These are phyloP conservation scores for Phaeotremella skinneri DNA, from an alignment of 768 basidiomycete genomes.

Conservation along the genomic window DNA sequence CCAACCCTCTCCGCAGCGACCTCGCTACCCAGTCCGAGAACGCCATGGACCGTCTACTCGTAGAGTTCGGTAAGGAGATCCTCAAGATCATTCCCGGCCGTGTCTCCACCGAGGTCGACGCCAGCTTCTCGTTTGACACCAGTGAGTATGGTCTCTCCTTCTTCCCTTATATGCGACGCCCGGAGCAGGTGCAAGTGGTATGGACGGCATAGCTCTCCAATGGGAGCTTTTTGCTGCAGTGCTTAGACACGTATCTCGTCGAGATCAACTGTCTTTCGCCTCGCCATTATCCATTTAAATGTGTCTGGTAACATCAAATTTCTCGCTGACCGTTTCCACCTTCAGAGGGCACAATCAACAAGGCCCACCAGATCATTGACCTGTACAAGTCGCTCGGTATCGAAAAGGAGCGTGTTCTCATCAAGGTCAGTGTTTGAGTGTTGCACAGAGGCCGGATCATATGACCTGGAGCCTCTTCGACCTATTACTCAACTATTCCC, in stretches of 20 bases:
- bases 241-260: too few relatives aligned
- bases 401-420: conserved; percentile 87
- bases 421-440: conserved; percentile 60
- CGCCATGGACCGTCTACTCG: conserved; percentile 87
- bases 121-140: conserved; percentile 94
- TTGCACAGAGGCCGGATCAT: not conserved
- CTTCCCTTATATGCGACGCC: not conserved
- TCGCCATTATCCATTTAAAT: too few relatives aligned
- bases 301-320: too few relatives aligned
- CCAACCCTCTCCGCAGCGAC: conserved; percentile 48
- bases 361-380: conserved; percentile 69
- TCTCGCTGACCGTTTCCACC: too few relatives aligned
- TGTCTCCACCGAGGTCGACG: conserved; percentile 98
- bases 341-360: conserved; percentile 46
- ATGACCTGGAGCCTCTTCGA: not conserved
- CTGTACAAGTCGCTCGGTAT: conserved; percentile 94
- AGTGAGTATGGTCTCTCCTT: conserved; percentile 43
- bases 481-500: too few relatives aligned
- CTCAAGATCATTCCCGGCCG: conserved; percentile 93
- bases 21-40: conserved; percentile 70
- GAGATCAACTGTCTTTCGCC: too few relatives aligned
- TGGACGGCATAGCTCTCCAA: too few relatives aligned
- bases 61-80: conserved; percentile 97
- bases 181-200: not conserved
- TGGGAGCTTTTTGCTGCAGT: too few relatives aligned